Base-by-base conservation (phyloP, 2,329 filamentous ascomycete genomes). In the Monosporascus ibericus region DNA sequence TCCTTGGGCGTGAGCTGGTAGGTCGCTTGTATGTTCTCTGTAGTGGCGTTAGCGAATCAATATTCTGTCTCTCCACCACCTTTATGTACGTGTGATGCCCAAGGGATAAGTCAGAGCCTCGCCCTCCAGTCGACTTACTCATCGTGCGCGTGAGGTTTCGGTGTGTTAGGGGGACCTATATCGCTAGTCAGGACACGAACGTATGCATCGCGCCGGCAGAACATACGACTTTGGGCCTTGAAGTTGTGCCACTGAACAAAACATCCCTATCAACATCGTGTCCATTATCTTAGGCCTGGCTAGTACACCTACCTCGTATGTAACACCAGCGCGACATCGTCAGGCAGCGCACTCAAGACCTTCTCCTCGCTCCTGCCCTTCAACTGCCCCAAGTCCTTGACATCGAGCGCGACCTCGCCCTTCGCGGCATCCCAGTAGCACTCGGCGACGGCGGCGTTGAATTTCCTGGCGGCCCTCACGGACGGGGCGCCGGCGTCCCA, bases 361-460 rank as follows among this genome's bases (percentile, higher is more conserved):
- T 69, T 65, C 60, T 75, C 71, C 52, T 64, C 64, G 8, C 57
- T 58, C 58, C 70, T 70, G 14, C 72, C 73, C 62, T 72, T 65
- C 24, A 92, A 74, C 65, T 86, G 86, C 5, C 89, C 89, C 53
- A 76, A 69, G 58, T 92, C 86, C 73, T 91, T 92, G 20, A 95
- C 78, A 67, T 92, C 88, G 55, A 95, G 71, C 3, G 85, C 82
- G 11, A 95, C 83, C 69, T 90, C 84, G 22, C 71, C 70, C 60
- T 75, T 76, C 18, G 68, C 71, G 46, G 76, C 78, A 68, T 92
- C 83, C 81, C 88, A 91, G 70, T 90, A 92, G 68, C 86, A 90
- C 72, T 95, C 90, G 25, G 90, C 89, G 63, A 95, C 85, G n/a
- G 88, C 89, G 44, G 88, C 87, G 54, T 87, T 81, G 73, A 90